Percentiles rank a stretch among this genome's conserved stretches.
Evolutionary conservation across 805 yeast species (phyloP).

Genomic region (Kodamaea lidongshanica): DNA sequence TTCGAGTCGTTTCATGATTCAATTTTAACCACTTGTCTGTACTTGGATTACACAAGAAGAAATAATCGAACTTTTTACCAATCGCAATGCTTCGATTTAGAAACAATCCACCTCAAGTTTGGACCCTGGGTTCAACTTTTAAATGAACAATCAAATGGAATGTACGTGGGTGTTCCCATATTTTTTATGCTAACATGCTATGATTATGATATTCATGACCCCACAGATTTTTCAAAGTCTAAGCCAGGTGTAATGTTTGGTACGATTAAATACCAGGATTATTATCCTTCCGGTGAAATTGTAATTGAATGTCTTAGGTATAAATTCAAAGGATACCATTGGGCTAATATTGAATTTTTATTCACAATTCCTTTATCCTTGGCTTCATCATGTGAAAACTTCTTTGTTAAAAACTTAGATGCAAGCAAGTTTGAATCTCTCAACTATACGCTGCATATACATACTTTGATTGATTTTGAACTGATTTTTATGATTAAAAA

Average conservation of each 20-base stretch:
- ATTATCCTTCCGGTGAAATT: conserved; percentile 9
- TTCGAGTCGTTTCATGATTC: no score
- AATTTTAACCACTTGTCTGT: not conserved
- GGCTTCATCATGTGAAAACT: conserved; percentile 4
- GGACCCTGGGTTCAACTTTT: conserved; percentile 9
- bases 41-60: conserved; percentile 1
- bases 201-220: conserved; percentile 1
- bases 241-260: conserved; percentile 8
- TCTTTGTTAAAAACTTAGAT: conserved; percentile 6
- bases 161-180: conserved; percentile 6
- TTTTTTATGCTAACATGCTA: conserved; percentile 6
- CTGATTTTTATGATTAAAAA: conserved; percentile 2
- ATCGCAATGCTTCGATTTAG: conserved; percentile 4
- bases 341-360: conserved; percentile 5
- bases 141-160: conserved; percentile 5
- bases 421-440: conserved; percentile 4
- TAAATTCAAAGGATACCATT: conserved; percentile 5
- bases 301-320: conserved; percentile 9
- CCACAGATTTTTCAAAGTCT: no score
- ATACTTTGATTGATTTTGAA: conserved; percentile 3
- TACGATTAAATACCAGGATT: conserved; percentile 7
- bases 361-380: conserved; percentile 5
- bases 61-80: conserved; percentile 6
- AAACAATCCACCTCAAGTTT: conserved; percentile 6
- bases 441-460: conserved; percentile 1